Evolutionary conservation across 169 alveolate species (phyloP).

Genomic region (Prorocentrum cordatum): DNA sequence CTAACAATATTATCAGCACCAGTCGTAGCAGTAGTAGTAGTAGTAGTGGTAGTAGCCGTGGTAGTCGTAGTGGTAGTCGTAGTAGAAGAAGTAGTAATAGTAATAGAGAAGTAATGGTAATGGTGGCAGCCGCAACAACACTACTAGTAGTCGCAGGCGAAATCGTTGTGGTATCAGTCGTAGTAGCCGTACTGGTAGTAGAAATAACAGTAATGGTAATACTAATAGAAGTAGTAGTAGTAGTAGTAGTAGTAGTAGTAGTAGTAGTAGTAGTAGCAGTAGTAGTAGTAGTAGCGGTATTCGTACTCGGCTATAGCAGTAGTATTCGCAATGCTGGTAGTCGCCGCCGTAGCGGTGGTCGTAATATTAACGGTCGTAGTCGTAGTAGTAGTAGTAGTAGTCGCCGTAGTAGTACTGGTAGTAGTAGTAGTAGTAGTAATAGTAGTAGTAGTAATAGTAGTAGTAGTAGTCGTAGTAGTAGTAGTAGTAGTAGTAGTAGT

Average conservation of each 20-base stretch:
- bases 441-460: neutral
- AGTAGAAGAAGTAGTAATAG: neutral
- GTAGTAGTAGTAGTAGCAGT: neutral
- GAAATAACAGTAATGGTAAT: neutral
- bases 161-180: no score
- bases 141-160: no score
- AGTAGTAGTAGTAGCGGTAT: no score
- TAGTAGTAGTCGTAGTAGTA: neutral
- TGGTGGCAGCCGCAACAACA: neutral
- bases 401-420: neutral
- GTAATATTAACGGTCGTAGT: neutral
- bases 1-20: neutral
- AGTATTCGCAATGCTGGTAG: neutral
- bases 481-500: neutral
- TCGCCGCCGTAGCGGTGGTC: neutral
- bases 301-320: neutral
- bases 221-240: neutral
- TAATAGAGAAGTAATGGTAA: neutral
- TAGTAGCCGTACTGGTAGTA: neutral
- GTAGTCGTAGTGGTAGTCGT: neutral
- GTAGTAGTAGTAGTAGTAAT: neutral
- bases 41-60: neutral
- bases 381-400: neutral
- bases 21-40: neutral
- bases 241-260: neutral